Conservation (phyloP, 2,329 filamentous ascomycete species). For the Juglanconis sp. region DNA sequence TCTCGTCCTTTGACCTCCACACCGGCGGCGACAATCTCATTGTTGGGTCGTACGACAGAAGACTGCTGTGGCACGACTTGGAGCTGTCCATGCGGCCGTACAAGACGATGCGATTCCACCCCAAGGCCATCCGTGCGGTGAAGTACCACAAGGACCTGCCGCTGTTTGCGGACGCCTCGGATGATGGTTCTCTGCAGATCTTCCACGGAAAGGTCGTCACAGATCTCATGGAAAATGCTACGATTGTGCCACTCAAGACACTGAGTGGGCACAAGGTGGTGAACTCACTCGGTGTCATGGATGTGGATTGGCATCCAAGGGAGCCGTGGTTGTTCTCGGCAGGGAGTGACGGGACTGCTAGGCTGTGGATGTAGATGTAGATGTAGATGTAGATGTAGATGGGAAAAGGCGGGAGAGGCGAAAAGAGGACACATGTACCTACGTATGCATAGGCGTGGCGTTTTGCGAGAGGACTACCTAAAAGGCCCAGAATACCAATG, state of each 20-base stretch:
- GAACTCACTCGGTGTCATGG: constrained; percentile 83
- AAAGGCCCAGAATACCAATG: constrained; percentile 15
- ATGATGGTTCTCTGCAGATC: constrained; percentile 91
- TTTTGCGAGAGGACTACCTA: constrained; percentile 11
- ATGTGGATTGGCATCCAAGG: constrained; percentile 91
- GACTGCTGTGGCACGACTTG: constrained; percentile 93
- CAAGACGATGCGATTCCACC: constrained; percentile 94
- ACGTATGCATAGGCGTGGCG: constrained; percentile 15
- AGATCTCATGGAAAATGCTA: constrained; percentile 93
- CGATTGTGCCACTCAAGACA: constrained; percentile 93
- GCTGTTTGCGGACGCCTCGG: constrained; percentile 90
- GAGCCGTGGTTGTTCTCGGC: constrained; percentile 95
- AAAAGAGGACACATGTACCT: not conserved
- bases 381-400: not conserved
- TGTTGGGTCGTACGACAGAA: constrained; percentile 89
- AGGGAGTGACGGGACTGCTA: constrained; percentile 87
- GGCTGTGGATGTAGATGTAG: constrained; percentile 70
- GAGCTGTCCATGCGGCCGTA: constrained; percentile 88
- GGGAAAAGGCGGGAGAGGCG: not conserved
- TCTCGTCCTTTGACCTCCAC: constrained; percentile 90
- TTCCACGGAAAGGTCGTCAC: constrained; percentile 96
- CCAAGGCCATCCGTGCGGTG: constrained; percentile 85
- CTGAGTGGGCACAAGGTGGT: constrained; percentile 85
- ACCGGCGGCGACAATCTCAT: constrained; percentile 91
- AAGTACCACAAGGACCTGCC: constrained; percentile 80